A percentile compares a stretch with the other conserved stretches of the same genome.
phyloP scores from a whole-genome alignment of 2,329 filamentous ascomycete genomes.

The Xylariales sp. region DNA sequence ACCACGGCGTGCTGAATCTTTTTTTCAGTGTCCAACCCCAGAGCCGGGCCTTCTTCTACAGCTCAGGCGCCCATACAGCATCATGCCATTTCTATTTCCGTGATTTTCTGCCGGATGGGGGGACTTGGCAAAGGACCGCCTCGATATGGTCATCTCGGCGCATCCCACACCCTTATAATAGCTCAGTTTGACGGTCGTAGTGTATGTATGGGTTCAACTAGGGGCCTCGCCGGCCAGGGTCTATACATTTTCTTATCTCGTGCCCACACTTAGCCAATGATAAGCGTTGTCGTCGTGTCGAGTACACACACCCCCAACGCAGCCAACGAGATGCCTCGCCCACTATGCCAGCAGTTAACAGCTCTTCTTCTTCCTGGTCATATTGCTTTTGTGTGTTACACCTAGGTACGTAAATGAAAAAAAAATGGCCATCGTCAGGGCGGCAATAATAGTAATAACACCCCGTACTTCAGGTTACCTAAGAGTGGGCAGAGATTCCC shows the following conservation, averaged over 20 bases:
- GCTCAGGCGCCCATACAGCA: background rate
- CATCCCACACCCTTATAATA: conserved; percentile 30
- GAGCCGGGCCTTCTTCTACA: background rate
- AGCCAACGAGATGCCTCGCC: conserved; percentile 34
- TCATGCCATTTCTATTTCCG: background rate
- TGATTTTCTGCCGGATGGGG: background rate
- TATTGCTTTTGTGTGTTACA: conserved; percentile 1
- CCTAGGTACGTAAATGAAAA: conserved; percentile 4
- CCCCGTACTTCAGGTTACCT: conserved; percentile 5
- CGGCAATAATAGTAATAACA: conserved; percentile 8
- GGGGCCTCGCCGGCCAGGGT: conserved; percentile 15
- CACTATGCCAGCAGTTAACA: conserved; percentile 11
- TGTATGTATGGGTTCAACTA: background rate
- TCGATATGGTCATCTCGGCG: conserved; percentile 6
- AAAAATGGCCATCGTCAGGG: conserved; percentile 15
- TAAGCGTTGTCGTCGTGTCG: conserved; percentile 10
- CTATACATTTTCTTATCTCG: conserved; percentile 39
- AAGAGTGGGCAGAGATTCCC: conserved; percentile 17
- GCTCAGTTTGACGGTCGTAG: conserved; percentile 1
- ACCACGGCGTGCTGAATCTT: background rate
- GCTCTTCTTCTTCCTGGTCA: background rate
- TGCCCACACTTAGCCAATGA: conserved; percentile 33
- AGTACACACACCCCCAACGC: conserved; percentile 13
- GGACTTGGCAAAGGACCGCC: background rate
- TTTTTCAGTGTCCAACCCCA: background rate